Conservation (phyloP, 2,329 filamentous ascomycete species). For the Triangularia setosa region DNA sequence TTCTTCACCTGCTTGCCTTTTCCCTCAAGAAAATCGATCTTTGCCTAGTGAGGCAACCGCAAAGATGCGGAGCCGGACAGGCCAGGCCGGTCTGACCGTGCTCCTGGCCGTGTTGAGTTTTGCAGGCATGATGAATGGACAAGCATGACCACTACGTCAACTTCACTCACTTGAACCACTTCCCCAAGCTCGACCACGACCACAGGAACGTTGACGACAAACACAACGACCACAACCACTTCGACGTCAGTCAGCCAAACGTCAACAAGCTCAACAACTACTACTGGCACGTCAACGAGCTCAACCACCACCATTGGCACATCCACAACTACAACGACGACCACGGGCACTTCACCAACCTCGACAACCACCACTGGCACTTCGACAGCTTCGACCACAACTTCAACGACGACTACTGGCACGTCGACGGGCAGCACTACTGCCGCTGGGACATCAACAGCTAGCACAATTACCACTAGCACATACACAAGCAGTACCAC, state of each 20-base stretch:
- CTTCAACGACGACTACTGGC: neutral
- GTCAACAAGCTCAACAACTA: neutral
- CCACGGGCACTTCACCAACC: neutral
- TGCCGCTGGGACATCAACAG: neutral
- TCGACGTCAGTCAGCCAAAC: neutral
- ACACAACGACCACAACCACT: neutral
- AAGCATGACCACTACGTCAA: neutral
- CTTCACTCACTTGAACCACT: neutral
- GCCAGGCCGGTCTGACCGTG: constrained; percentile 12
- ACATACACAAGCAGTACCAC: neutral
- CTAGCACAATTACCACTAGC: neutral
- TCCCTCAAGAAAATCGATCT: neutral
- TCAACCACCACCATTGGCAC: no score
- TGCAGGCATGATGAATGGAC: constrained; percentile 12
- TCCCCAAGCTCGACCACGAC: neutral
- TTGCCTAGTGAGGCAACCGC: neutral
- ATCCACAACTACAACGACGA: neutral
- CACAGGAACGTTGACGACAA: neutral
- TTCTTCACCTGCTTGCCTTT: neutral
- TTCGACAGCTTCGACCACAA: neutral
- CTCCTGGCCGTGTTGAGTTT: constrained; percentile 12
- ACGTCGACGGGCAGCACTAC: constrained; percentile 1
- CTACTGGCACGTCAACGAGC: neutral
- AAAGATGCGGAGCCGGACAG: constrained; percentile 12
- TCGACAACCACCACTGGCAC: neutral